Base-by-base conservation (phyloP, 2,329 filamentous ascomycete species). In the Leptographium lundbergii region DNA sequence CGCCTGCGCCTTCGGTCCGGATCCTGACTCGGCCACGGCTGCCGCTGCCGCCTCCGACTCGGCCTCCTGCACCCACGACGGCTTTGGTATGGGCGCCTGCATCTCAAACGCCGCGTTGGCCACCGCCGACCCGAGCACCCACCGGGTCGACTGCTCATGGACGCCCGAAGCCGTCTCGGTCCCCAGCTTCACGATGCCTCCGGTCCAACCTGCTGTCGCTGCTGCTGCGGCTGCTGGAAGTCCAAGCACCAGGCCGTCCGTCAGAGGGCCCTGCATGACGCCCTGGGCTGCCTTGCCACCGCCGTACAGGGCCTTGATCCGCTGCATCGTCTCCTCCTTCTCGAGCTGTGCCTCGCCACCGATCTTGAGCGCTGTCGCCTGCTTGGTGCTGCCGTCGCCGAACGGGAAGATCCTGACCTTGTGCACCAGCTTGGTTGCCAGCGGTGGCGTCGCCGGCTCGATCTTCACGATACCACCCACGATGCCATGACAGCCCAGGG, bases 401-500 rank as follows among this genome's bases (percentile, higher is more conserved):
- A 96, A 97, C 0, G 94, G 94, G 59, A 87, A 88, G 2, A 99
- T 76, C 65, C 88, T 91, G 60, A 97, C 73, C 5, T 82, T 75
- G 59, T 79, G 77, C 6, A 69, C 64, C 13, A 67, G 66, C 47
- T 69, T 66, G 17, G 75, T 82, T 6, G 85, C 77, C n/a, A 90
- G 74, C 57, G 87, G 88, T 48, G 80, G 75, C 17, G 89, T 84
- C 1, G 92, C 91, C 11, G 88, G 85, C 68, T 97, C 91, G 34
- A 99, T 79, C 62, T 92, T 90, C 59, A 96, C 81, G 50, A 97
- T 82, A 0, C 91, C 89, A 14, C 94, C 94, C 11, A 95, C 88
- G 57, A 95, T 80, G 1, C 84, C 85, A 47, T 82, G 75, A 57
- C 82, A 84, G 2, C 85, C 86, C 25, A 99, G 77, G 0, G 87